phyloP scores from a whole-genome alignment of 129 eudicot species.

The Artemisia tridentata region DNA sequence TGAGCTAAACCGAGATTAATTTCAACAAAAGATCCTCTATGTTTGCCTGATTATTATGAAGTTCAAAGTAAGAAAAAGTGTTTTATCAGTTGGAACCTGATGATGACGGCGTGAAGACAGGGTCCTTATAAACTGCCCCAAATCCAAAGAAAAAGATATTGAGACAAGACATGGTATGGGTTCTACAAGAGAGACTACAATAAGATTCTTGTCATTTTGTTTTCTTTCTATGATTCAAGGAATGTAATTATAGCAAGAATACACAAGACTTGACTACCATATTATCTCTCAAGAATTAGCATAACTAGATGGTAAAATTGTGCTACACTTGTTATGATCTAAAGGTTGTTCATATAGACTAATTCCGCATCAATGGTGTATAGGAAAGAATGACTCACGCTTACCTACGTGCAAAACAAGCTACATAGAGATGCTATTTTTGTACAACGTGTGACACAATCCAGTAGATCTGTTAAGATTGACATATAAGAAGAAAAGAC shows the following conservation, averaged over 20 bases:
- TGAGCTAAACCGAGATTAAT: no score
- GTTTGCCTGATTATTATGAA: no score
- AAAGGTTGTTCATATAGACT: background rate
- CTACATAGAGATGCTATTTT: conserved; percentile 27
- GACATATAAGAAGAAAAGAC: conserved; percentile 8
- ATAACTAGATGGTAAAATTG: background rate
- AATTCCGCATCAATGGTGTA: conserved; percentile 15
- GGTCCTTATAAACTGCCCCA: no score
- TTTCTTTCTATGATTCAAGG: conserved; percentile 8
- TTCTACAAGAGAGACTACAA: conserved; percentile 1
- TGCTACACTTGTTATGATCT: conserved; percentile 1
- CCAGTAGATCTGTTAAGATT: conserved; percentile 53
- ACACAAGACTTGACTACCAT: background rate
- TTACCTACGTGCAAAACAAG: conserved; percentile 15
- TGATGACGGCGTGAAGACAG: no score
- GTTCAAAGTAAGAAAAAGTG: no score
- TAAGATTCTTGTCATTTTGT: conserved; percentile 2
- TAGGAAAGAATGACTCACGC: conserved; percentile 16
- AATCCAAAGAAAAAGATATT: background rate
- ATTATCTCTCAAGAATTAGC: background rate
- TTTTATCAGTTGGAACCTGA: no score
- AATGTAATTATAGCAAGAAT: conserved; percentile 4
- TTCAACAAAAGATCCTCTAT: no score
- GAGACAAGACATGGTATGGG: background rate
- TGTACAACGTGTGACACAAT: conserved; percentile 47